Conservation (phyloP, 768 basidiomycete species). For the Russula virescens region DNA sequence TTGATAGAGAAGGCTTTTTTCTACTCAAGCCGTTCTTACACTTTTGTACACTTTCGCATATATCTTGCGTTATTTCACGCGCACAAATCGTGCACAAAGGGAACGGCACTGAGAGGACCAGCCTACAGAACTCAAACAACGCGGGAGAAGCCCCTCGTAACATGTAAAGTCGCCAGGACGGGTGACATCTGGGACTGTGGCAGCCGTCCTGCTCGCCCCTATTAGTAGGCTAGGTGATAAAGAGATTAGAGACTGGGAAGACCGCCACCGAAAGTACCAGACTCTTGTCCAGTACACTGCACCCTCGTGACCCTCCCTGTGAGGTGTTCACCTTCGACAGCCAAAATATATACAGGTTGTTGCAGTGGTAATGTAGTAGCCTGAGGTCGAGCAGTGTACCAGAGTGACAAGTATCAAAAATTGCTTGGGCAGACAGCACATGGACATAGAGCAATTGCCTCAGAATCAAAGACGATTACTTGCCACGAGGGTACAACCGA, state of each 20-base stretch:
- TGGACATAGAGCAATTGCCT: too few species aligned
- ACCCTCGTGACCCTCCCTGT: too few species aligned
- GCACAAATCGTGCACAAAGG: conserved; percentile 8
- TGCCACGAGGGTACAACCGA: too few species aligned
- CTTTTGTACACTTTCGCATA: neutral
- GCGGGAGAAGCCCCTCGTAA: neutral
- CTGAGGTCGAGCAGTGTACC: too few species aligned
- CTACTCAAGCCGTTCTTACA: conserved; percentile 1
- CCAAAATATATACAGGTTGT: too few species aligned
- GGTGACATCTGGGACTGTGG: conserved; percentile 2
- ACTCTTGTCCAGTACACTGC: neutral
- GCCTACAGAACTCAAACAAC: neutral
- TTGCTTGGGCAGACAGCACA: too few species aligned
- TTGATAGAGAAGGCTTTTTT: neutral
- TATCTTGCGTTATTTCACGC: neutral
- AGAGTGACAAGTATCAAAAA: too few species aligned
- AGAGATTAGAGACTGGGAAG: neutral
- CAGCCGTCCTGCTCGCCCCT: neutral
- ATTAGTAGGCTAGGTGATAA: neutral
- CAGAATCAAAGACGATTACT: too few species aligned
- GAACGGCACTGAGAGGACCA: conserved; percentile 14
- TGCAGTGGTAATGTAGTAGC: too few species aligned
- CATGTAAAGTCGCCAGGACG: conserved; percentile 5
- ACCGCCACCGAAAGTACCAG: neutral
- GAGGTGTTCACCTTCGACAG: too few species aligned